Conservation (phyloP, 2,329 filamentous ascomycete species). For the Penicillium concentricum region DNA sequence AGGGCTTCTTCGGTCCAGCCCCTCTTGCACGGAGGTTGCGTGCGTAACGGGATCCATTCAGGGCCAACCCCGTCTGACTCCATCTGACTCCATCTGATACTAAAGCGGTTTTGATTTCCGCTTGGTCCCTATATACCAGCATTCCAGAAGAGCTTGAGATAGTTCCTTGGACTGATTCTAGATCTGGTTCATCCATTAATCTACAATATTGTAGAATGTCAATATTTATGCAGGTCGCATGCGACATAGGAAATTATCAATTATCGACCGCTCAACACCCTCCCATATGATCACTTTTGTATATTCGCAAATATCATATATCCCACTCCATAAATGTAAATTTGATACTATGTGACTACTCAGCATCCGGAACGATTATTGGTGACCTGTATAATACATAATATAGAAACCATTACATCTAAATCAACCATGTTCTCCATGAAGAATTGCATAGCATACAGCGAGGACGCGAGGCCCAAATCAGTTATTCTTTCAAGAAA, state of each 20-base stretch:
- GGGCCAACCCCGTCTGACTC: neutral
- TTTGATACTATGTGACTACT: neutral
- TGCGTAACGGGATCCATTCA: neutral
- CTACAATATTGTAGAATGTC: neutral
- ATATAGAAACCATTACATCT: neutral
- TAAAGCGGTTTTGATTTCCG: neutral
- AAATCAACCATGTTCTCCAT: neutral
- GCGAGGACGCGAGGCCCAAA: neutral
- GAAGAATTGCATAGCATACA: neutral
- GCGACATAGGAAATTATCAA: neutral
- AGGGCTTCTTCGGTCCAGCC: neutral
- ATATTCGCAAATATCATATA: neutral
- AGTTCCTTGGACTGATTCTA: neutral
- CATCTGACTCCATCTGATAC: neutral
- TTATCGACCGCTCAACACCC: neutral
- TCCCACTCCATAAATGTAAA: neutral
- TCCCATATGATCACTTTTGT: neutral
- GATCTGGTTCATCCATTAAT: neutral
- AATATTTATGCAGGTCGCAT: neutral
- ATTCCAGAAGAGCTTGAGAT: neutral
- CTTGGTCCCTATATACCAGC: neutral
- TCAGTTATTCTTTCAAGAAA: neutral
- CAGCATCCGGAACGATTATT: neutral
- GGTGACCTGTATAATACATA: neutral
- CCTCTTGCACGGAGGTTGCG: neutral